phyloP scores from a whole-genome alignment of 192 early-diverging fungal genomes.

The Radiomyces spectabilis region DNA sequence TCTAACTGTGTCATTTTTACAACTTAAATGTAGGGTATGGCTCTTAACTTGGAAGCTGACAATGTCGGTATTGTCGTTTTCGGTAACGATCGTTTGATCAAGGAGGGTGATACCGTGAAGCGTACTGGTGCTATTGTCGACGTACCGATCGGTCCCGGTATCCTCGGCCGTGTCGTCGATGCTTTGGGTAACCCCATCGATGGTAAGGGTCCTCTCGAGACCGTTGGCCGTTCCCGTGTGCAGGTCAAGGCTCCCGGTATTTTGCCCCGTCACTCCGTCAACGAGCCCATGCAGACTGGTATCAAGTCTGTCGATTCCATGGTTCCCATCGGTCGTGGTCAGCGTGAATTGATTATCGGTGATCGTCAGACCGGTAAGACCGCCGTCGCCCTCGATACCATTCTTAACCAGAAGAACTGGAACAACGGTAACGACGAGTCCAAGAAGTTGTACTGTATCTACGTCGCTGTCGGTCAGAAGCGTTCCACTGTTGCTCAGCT shows the following conservation, averaged over 20 bases:
- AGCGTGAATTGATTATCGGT: constrained; percentile 99
- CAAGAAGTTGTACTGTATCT: constrained; percentile 99
- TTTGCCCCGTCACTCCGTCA: constrained; percentile 97
- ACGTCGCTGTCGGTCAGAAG: constrained; percentile 99
- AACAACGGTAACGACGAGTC: constrained; percentile 88
- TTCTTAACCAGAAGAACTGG: constrained; percentile 99
- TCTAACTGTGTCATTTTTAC: not conserved
- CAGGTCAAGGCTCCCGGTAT: constrained; percentile 99
- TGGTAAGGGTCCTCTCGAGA: constrained; percentile 93
- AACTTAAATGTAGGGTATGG: constrained; percentile 93
- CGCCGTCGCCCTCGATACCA: constrained; percentile 96
- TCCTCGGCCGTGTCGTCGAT: constrained; percentile 96
- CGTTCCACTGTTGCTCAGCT: constrained; percentile 99
- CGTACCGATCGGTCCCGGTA: constrained; percentile 88
- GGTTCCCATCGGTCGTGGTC: constrained; percentile 99
- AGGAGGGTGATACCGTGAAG: constrained; percentile 99
- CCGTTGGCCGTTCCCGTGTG: constrained; percentile 82
- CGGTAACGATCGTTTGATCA: constrained; percentile 99
- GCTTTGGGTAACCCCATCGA: constrained; percentile 99
- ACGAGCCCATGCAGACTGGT: constrained; percentile 99
- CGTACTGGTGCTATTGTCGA: constrained; percentile 98
- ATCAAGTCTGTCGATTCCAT: constrained; percentile 99
- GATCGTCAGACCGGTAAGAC: constrained; percentile 99
- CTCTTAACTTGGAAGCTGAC: constrained; percentile 98
- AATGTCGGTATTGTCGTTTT: constrained; percentile 99